Conservation (phyloP, 106 monocot genomes). For the Acorus gramineus region DNA sequence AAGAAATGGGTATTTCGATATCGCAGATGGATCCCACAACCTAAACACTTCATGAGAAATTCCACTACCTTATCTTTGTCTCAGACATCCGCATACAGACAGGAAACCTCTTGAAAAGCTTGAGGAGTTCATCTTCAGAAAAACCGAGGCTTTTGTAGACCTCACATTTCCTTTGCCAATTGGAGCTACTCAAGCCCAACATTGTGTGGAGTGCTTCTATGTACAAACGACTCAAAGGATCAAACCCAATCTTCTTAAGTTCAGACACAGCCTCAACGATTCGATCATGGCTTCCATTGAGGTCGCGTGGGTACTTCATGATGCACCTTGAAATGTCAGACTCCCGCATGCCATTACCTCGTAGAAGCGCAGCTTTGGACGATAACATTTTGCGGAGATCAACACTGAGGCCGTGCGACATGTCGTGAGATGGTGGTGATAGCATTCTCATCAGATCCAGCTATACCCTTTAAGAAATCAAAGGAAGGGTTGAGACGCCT, state of each 20-base stretch:
- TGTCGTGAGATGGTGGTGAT: not conserved
- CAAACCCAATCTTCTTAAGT: not conserved
- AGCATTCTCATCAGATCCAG: not conserved
- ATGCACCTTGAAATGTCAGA: too few species aligned
- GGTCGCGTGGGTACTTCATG: too few species aligned
- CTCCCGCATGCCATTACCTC: too few species aligned
- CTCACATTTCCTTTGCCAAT: not conserved
- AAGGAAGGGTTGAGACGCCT: not conserved
- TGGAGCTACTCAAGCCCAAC: not conserved
- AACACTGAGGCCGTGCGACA: not conserved
- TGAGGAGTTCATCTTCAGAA: not conserved
- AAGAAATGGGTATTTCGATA: not conserved
- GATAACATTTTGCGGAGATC: too few species aligned
- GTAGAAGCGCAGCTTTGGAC: too few species aligned
- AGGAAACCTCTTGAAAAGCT: not conserved
- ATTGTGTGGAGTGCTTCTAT: not conserved
- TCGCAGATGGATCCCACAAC: not conserved
- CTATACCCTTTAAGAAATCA: too few species aligned
- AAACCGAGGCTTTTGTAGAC: conserved; percentile 1
- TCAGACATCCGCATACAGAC: not conserved
- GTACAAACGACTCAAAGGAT: not conserved
- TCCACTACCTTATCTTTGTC: not conserved
- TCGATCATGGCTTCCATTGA: not conserved
- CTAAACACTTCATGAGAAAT: not conserved
- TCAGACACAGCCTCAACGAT: not conserved